phyloP scores from a whole-genome alignment of 192 early-diverging fungal genomes.

The Powellomyces hirtus region DNA sequence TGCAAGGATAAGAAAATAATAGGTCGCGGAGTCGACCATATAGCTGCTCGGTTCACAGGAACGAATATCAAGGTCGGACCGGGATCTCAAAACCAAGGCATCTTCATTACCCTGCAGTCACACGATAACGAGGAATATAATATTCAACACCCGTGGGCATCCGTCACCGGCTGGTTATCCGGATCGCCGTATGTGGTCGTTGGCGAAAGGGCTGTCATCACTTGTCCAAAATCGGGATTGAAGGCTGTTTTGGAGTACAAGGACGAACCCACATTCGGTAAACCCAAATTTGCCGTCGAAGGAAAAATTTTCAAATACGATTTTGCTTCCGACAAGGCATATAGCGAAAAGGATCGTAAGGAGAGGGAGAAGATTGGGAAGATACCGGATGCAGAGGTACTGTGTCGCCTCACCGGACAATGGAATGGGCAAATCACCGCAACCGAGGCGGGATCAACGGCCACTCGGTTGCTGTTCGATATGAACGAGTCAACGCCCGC shows the following conservation, averaged over 20 bases:
- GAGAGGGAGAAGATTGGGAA: conserved; percentile 30
- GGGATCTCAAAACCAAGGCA: conserved; percentile 62
- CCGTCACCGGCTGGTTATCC: conserved; percentile 67
- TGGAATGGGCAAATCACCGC: conserved; percentile 63
- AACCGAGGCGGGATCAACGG: not conserved
- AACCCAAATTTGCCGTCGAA: conserved; percentile 62
- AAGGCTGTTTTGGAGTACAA: conserved; percentile 68
- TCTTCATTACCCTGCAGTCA: conserved; percentile 59
- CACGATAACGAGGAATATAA: conserved; percentile 66
- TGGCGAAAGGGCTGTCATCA: conserved; percentile 57
- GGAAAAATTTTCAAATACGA: conserved; percentile 70
- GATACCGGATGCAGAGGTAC: conserved; percentile 51
- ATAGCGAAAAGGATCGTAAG: conserved; percentile 48
- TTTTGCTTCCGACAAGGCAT: conserved; percentile 34
- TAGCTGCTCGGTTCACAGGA: conserved; percentile 70
- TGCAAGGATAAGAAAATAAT: conserved; percentile 59
- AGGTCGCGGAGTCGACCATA: conserved; percentile 68
- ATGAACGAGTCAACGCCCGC: conserved; percentile 45
- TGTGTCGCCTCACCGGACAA: conserved; percentile 59
- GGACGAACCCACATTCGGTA: conserved; percentile 71
- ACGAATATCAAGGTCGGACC: conserved; percentile 66
- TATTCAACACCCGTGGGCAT: conserved; percentile 62
- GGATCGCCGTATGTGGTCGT: conserved; percentile 63
- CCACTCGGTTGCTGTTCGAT: conserved; percentile 49
- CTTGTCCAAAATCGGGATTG: conserved; percentile 62